Evolutionary conservation across 352 stramenopile genomes (phyloP), one percentile per base, ranked within the genome.

Genomic region (Aphanomyces cochlioides): DNA sequence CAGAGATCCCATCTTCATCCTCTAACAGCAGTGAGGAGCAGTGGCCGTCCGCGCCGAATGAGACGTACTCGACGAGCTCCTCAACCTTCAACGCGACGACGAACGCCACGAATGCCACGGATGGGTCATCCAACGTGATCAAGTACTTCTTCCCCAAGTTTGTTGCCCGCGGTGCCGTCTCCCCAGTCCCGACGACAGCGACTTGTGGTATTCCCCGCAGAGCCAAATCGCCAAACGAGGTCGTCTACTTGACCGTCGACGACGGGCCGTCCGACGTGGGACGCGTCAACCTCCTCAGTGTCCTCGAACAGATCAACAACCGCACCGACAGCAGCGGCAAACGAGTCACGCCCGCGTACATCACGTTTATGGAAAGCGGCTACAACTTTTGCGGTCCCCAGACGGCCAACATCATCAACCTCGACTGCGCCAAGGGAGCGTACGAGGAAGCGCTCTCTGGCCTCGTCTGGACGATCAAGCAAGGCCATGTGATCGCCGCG

Each of bases 361-460:
- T 63, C 17, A 63, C 64, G 17, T 70, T 70, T 37, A 59, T 70
- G 15, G 64, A 70, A 37, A 63, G 45, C 21, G 54, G 64, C 8
- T 70, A 70, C 54, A 70, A 70, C 40, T 63, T 70, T 64, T 70
- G 64, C 40, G 64, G 64, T 4, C 10, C 28, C 48, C 34, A 59
- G 6, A 70, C 64, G 2, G 13, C 7, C 5, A 48, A 4, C 28
- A 56, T 43, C 8, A 34, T n/a, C 13, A 63, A 6, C 15, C n/a
- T 56, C 34, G n/a, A 64, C 13, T 70, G 64, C 40, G 15, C 19
- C 15, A 34, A 47, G 7, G 19, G 21, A 12, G 64, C 34, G 2
- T 43, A 47, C n/a, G n/a, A 41, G 2, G 47, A 61, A 8, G 43
- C 53, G 10, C 43, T 47, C 5, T 47, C 41, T 13, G 19, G 28